phyloP scores from a whole-genome alignment of 2,329 filamentous ascomycete genomes.

The Fusarium avenaceum region DNA sequence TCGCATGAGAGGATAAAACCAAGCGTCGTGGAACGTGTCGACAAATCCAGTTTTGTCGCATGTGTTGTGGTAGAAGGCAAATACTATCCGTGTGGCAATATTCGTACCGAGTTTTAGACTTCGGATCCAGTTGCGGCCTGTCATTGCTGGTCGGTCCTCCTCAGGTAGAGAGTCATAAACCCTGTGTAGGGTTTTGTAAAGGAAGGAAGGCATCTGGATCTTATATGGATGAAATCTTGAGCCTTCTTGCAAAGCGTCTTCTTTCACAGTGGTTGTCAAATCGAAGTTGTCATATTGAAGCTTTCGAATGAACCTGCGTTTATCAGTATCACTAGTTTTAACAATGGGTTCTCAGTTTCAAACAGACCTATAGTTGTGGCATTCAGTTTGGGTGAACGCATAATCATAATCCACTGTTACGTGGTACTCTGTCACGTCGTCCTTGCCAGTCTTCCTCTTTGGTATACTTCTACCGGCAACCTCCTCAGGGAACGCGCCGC shows the following conservation, averaged over 20 bases:
- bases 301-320: constrained; percentile 57
- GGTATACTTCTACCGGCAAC: constrained; percentile 33
- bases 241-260: constrained; percentile 26
- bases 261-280: constrained; percentile 54
- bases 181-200: constrained; percentile 24
- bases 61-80: constrained; percentile 46
- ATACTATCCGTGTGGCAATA: constrained; percentile 42
- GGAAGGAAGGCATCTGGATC: constrained; percentile 40
- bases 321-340: not conserved
- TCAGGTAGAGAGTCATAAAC: constrained; percentile 23
- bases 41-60: constrained; percentile 44
- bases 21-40: constrained; percentile 34
- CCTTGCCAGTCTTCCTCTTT: constrained; percentile 8
- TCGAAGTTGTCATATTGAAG: constrained; percentile 59
- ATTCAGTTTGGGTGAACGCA: constrained; percentile 64
- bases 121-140: constrained; percentile 28
- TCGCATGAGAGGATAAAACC: constrained; percentile 39
- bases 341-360: not conserved
- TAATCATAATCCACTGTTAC: constrained; percentile 39
- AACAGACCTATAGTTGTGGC: constrained; percentile 62
- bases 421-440: constrained; percentile 38
- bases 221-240: constrained; percentile 22
- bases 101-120: constrained; percentile 41
- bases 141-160: not conserved
- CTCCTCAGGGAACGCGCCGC: constrained; percentile 22